Conservation (phyloP, 2,329 filamentous ascomycete genomes). For the Fusarium sp. region DNA sequence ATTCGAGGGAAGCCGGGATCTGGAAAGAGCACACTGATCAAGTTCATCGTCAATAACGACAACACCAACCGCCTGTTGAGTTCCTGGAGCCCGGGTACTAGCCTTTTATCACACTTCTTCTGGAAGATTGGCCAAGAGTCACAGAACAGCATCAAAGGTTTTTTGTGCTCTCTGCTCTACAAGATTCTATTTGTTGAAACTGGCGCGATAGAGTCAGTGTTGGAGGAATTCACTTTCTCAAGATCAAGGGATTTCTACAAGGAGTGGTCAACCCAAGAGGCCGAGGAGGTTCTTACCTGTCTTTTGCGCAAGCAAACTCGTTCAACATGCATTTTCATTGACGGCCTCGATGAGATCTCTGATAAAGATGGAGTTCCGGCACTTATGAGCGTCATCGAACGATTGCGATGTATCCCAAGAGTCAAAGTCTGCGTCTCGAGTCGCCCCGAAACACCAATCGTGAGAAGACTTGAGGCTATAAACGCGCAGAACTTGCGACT, state of each 20-base stretch:
- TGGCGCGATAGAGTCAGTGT: accelerated
- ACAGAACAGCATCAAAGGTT: neutral
- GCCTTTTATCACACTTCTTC: neutral
- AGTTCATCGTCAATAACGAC: accelerated
- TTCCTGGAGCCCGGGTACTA: accelerated
- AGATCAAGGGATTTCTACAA: neutral
- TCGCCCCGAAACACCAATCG: neutral
- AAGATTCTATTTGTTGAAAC: accelerated
- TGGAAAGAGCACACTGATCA: conserved; percentile 1
- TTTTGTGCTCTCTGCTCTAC: neutral
- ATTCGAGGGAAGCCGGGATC: conserved; percentile 6
- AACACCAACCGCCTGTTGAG: accelerated
- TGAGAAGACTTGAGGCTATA: accelerated
- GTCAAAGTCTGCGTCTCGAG: neutral
- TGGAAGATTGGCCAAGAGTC: conserved; percentile 11
- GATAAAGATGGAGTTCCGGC: accelerated
- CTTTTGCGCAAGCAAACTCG: accelerated
- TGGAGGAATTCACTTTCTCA: accelerated
- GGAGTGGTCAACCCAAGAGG: neutral
- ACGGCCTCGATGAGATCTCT: neutral
- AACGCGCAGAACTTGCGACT: accelerated
- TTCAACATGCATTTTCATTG: neutral
- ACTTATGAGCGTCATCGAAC: accelerated
- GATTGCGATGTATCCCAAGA: accelerated
- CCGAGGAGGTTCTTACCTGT: accelerated